Evolutionary conservation across 164 flowering plant species (phyloP).

Genomic region (Chimonanthus salicifolius): DNA sequence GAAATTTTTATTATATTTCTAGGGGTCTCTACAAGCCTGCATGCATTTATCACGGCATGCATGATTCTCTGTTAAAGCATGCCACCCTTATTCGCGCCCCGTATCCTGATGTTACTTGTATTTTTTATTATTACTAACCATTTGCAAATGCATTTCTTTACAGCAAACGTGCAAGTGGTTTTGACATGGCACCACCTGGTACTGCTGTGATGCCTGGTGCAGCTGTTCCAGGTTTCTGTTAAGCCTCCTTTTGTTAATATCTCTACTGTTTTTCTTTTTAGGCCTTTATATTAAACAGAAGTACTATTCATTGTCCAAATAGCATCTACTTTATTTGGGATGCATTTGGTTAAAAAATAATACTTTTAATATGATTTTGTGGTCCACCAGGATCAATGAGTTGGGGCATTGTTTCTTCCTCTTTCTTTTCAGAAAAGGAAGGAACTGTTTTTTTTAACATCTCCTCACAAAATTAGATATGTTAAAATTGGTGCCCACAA

Average conservation of each 20-base stretch:
- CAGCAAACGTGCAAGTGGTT: slow-evolving; percentile 78
- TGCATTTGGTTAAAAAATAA: neutral
- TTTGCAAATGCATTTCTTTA: slow-evolving; percentile 9
- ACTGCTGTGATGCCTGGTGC: slow-evolving; percentile 32
- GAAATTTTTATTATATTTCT: neutral
- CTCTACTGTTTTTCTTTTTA: neutral
- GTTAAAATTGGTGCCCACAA: neutral
- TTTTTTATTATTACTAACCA: slow-evolving; percentile 6
- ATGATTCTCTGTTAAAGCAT: neutral
- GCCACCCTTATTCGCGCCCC: neutral
- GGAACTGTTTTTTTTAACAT: neutral
- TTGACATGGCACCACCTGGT: slow-evolving; percentile 80
- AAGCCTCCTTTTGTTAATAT: neutral
- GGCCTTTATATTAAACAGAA: slow-evolving; percentile 1
- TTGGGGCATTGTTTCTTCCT: neutral
- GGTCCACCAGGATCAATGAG: neutral
- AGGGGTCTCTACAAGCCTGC: neutral
- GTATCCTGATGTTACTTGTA: neutral
- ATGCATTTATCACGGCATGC: too few species aligned
- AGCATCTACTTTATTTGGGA: neutral
- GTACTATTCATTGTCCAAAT: neutral
- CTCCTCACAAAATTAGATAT: neutral
- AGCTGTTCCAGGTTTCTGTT: slow-evolving; percentile 40
- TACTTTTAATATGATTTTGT: neutral
- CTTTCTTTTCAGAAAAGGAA: neutral